These are phyloP conservation scores for Sclerotinia trifoliorum DNA, from an alignment of 2,329 filamentous ascomycete genomes.

Conservation along the genomic window DNA sequence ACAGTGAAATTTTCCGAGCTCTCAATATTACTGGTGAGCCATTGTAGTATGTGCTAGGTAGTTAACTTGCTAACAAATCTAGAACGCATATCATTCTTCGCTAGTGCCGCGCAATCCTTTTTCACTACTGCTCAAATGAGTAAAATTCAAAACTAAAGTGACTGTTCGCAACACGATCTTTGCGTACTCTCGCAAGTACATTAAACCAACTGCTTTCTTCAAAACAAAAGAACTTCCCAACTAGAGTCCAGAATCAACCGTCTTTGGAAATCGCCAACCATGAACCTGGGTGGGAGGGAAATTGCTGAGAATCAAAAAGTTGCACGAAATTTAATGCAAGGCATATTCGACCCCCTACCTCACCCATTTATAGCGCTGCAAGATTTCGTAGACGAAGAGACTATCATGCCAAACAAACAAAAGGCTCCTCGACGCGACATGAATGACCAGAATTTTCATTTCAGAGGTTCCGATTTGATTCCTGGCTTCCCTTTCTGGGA, in stretches of 20 bases:
- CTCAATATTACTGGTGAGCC: background rate
- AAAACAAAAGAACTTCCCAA: background rate
- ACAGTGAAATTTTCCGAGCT: too few species aligned
- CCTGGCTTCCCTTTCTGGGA: background rate
- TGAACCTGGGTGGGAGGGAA: background rate
- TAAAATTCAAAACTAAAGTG: background rate
- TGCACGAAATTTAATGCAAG: background rate
- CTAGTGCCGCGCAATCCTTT: background rate
- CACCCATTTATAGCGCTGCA: background rate
- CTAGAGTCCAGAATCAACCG: background rate
- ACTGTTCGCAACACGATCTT: background rate
- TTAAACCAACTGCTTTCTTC: background rate
- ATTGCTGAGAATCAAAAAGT: background rate
- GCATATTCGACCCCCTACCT: background rate
- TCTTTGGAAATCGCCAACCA: background rate
- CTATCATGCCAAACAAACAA: background rate
- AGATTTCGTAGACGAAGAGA: background rate
- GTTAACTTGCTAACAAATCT: background rate
- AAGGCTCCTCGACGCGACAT: background rate
- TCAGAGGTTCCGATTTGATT: background rate
- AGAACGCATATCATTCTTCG: background rate
- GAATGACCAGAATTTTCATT: background rate
- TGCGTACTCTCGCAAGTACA: background rate
- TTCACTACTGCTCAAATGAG: too few species aligned
- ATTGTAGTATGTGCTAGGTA: background rate